phyloP scores from a whole-genome alignment of 257 asterid species.

The Plectranthus barbatus region DNA sequence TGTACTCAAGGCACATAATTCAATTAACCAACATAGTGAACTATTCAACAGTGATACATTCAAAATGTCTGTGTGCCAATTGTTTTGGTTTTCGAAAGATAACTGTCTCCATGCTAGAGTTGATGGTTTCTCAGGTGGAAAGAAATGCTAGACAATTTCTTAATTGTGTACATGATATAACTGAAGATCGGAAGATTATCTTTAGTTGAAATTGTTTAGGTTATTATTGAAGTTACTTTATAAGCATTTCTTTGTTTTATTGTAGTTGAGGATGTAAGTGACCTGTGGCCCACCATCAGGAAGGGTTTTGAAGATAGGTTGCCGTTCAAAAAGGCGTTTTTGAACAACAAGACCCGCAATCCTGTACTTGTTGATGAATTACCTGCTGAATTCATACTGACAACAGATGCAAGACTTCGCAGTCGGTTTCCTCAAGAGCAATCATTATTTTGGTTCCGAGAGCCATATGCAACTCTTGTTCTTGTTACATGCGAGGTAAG shows the following conservation, averaged over 20 bases:
- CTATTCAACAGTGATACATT: not conserved
- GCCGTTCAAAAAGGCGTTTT: constrained; percentile 62
- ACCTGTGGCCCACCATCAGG: constrained; percentile 81
- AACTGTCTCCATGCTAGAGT: not conserved
- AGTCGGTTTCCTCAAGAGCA: constrained; percentile 95
- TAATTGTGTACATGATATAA: not conserved
- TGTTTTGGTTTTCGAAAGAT: not conserved
- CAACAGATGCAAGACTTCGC: constrained; percentile 95
- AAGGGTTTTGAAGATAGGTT: constrained; percentile 73
- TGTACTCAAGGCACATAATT: not conserved
- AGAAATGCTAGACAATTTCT: not conserved
- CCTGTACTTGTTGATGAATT: constrained; percentile 71
- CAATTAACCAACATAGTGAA: not conserved
- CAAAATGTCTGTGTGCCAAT: not conserved
- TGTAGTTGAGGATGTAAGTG: constrained; percentile 97
- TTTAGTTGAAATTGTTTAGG: not conserved
- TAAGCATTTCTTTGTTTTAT: constrained; percentile 12
- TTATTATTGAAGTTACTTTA: constrained; percentile 3
- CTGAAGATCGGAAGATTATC: not conserved
- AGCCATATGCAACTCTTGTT: constrained; percentile 85
- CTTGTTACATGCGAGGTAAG: constrained; percentile 92
- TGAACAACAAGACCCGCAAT: constrained; percentile 94
- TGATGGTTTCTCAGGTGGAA: not conserved
- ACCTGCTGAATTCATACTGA: constrained; percentile 81
- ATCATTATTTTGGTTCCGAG: constrained; percentile 89